Base-by-base conservation (phyloP, 345 rosid genomes). In the Bruguiera sexangula region DNA sequence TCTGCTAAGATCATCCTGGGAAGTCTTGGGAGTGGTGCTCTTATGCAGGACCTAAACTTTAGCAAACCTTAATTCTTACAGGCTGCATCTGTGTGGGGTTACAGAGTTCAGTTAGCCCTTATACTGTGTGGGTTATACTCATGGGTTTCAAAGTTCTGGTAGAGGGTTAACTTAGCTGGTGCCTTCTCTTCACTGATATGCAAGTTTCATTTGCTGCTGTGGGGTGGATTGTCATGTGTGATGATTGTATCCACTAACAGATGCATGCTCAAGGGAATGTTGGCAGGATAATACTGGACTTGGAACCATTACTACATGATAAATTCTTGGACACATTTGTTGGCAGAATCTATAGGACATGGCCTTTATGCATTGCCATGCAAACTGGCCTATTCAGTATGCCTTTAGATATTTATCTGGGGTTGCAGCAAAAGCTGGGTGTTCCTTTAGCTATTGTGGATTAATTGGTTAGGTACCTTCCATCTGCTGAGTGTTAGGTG, bases 11-110 rank as follows among this genome's bases (percentile, higher is more conserved):
- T 24, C 54, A 27, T 72, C 31, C 32, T 60, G 55, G 24, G 63
- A 54, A 52, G 50, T 69, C n/a, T 75, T 77, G 79, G 72, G 62
- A 65, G 66, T 71, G 68, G 10, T 63, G 39, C 32, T 63, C 58
- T 63, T 60, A 32, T 75, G 32, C 52, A 70, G 62, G 53, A 65
- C 55, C 48, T 8, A 57, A 60, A 30, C n/a, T 53, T 55, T 13
- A 56, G 24, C 43, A 54, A 24, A 19, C 37, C 32, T 24, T 73
- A 60, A 58, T 63, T 54, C 24, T 46, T 53, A 58, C 54, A 59
- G 68, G 24, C 18, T 69, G 70, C 55, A 19, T 53, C 67, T 43
- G 59, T 13, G 21, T 46, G 55, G 62, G 67, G 59, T 69, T 66
- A 37, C 66, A 62, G 63, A 10, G 50, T 15, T 43, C 18, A 3